A percentile compares a stretch with the other conserved stretches of the same genome.
These are phyloP conservation scores for Vanderwaltozyma polyspora DNA, from an alignment of 805 yeast genomes.

Conservation along the genomic window DNA sequence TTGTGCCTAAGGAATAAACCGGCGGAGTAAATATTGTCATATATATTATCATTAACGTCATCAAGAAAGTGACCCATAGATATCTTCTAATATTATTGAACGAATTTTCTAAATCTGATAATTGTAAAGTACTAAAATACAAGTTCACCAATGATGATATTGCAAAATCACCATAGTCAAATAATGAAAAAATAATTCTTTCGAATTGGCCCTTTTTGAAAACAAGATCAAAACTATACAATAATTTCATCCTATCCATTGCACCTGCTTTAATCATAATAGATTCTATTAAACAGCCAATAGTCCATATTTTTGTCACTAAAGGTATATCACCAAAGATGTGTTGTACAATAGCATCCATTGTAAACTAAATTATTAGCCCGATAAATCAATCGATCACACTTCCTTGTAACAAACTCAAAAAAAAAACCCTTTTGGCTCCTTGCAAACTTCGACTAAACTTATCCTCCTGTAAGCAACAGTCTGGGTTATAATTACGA, in stretches of 20 bases:
- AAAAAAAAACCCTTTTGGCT: too few relatives aligned
- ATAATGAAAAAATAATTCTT: slow-evolving; percentile 29
- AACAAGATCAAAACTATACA: slow-evolving; percentile 30
- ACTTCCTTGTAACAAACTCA: too few relatives aligned
- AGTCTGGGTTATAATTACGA: too few relatives aligned
- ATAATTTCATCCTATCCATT: slow-evolving; percentile 23
- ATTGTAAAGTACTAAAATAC: slow-evolving; percentile 13
- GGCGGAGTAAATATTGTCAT: slow-evolving; percentile 22
- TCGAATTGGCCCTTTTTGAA: slow-evolving; percentile 30
- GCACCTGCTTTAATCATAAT: slow-evolving; percentile 27
- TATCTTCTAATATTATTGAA: slow-evolving; percentile 15
- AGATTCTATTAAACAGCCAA: slow-evolving; percentile 29
- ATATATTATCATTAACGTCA: slow-evolving; percentile 9
- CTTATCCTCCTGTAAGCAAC: too few relatives aligned
- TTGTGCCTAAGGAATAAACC: slow-evolving; percentile 15
- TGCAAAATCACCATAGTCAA: slow-evolving; percentile 29
- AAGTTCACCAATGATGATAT: slow-evolving; percentile 16
- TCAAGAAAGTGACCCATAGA: slow-evolving; percentile 14
- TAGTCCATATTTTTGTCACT: slow-evolving; percentile 30
- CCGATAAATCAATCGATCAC: too few relatives aligned
- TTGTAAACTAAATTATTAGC: slow-evolving; percentile 1
- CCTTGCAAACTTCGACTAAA: too few relatives aligned
- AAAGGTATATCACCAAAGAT: slow-evolving; percentile 28
- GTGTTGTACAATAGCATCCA: slow-evolving; percentile 23
- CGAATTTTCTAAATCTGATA: slow-evolving; percentile 21